Evolutionary conservation across 495 filamentous ascomycete species (phyloP).

Genomic region (Penicillium subrubescens): DNA sequence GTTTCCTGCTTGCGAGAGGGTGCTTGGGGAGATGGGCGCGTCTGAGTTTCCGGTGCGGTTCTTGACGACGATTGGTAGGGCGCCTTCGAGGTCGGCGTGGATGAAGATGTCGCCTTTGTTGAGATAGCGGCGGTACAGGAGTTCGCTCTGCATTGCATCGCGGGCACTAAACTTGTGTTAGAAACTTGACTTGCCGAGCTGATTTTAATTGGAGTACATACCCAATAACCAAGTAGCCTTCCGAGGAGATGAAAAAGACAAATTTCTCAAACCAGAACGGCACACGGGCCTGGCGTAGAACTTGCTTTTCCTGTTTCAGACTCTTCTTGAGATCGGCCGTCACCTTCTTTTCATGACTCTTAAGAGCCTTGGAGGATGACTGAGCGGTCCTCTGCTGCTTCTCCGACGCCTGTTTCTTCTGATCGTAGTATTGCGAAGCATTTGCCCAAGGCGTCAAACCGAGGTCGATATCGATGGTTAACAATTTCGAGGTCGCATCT

Average conservation of each 20-base stretch:
- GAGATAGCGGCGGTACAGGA: slow-evolving; percentile 81
- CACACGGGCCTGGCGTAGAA: slow-evolving; percentile 78
- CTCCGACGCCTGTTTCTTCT: slow-evolving; percentile 77
- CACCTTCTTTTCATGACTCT: slow-evolving; percentile 87
- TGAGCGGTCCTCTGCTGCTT: slow-evolving; percentile 85
- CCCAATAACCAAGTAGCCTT: slow-evolving; percentile 87
- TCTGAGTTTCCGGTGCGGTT: slow-evolving; percentile 74
- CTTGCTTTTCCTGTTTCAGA: slow-evolving; percentile 87
- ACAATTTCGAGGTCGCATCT: slow-evolving; percentile 34
- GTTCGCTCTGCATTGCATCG: slow-evolving; percentile 89
- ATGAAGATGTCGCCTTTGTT: slow-evolving; percentile 89
- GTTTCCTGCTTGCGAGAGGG: slow-evolving; percentile 85
- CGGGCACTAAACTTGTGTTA: slow-evolving; percentile 57
- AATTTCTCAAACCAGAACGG: slow-evolving; percentile 98
- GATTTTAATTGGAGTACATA: slow-evolving; percentile 20
- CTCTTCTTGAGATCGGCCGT: slow-evolving; percentile 79
- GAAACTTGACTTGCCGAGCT: not conserved
- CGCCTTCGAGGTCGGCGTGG: slow-evolving; percentile 86
- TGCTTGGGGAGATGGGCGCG: slow-evolving; percentile 87
- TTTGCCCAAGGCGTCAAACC: slow-evolving; percentile 81
- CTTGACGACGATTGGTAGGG: slow-evolving; percentile 80
- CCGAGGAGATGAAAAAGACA: slow-evolving; percentile 89
- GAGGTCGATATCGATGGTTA: slow-evolving; percentile 84
- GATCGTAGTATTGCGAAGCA: slow-evolving; percentile 86
- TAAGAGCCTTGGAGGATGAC: slow-evolving; percentile 82